Conservation (phyloP, 176 grass and related monocot genomes). For the Stipa capillata region DNA sequence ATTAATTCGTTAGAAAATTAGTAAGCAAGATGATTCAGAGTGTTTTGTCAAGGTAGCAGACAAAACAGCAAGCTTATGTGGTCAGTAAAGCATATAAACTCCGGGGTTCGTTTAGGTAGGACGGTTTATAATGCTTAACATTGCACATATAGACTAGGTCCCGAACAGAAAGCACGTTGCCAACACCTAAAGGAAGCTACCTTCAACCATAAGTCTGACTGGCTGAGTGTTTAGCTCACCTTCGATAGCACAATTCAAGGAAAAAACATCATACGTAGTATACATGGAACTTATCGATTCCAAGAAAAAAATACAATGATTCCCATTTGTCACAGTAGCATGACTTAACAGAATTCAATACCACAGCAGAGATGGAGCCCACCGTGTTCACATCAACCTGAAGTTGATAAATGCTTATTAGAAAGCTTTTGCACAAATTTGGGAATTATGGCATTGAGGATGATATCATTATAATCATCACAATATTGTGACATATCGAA, state of each 20-base stretch:
- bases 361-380: not conserved
- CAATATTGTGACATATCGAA: not conserved
- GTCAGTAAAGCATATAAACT: not conserved
- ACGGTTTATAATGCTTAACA: not conserved
- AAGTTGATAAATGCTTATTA: not conserved
- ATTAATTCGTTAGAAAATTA: not conserved
- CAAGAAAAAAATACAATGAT: not conserved
- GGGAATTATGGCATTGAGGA: not conserved
- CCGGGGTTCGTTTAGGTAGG: not conserved
- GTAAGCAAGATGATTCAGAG: not conserved
- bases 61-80: not conserved
- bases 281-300: not conserved
- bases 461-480: not conserved
- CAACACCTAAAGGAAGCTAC: conserved; percentile 7
- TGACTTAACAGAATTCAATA: not conserved
- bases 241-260: conserved; percentile 2
- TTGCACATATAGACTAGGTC: conserved; percentile 4
- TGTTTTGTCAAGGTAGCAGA: not conserved
- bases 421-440: not conserved
- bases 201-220: not conserved
- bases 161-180: conserved; percentile 1
- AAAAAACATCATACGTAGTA: not conserved
- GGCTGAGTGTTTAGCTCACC: not conserved
- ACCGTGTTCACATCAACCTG: not conserved
- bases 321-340: not conserved